Evolutionary conservation across 768 basidiomycete genomes (phyloP).

Genomic region (Leccinum olivaceopallidum): DNA sequence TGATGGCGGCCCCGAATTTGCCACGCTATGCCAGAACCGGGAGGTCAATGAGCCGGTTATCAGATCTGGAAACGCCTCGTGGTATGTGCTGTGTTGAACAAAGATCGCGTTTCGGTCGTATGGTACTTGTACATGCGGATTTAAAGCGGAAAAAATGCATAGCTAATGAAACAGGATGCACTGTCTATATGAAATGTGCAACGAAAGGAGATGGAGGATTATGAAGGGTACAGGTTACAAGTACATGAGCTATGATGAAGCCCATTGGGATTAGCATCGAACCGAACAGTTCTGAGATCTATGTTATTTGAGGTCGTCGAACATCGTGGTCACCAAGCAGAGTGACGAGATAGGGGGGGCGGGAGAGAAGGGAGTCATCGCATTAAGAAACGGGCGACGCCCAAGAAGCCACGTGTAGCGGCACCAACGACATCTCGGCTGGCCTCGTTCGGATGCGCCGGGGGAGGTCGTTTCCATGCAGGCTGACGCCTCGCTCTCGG

Average conservation of each 20-base stretch:
- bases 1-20: too few species aligned
- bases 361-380: constrained; percentile 6
- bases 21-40: too few species aligned
- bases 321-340: background rate
- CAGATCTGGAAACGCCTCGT: background rate
- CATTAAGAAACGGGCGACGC: constrained; percentile 11
- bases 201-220: background rate
- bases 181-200: background rate
- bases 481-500: constrained; percentile 20
- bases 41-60: too few species aligned
- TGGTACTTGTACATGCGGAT: background rate
- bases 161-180: background rate
- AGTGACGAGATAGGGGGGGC: background rate
- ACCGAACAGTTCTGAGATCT: background rate
- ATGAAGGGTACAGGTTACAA: background rate
- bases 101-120: background rate
- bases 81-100: background rate
- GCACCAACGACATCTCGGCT: background rate
- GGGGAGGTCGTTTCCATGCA: constrained; percentile 24
- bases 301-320: background rate
- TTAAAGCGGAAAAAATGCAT: background rate
- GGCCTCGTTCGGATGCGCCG: constrained; percentile 11
- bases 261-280: background rate
- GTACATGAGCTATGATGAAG: background rate
- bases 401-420: constrained; percentile 9